phyloP scores from a whole-genome alignment of 345 rosid genomes.

The Camelina sativa region DNA sequence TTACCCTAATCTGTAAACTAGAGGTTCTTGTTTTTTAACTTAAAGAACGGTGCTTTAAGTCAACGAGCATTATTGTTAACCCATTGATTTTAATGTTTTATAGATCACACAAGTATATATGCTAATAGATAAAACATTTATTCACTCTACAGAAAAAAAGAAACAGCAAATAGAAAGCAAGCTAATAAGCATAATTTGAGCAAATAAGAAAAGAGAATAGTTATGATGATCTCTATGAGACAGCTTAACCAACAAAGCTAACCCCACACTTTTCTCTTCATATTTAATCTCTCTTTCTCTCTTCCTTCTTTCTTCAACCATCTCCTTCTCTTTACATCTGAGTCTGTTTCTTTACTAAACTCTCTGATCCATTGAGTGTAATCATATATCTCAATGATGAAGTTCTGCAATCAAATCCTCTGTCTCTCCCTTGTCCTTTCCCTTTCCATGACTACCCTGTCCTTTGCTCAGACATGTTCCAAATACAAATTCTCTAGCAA shows the following conservation, averaged over 20 bases:
- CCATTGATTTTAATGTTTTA: background rate
- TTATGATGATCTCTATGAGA: conserved; percentile 28
- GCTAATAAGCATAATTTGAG: conserved; percentile 13
- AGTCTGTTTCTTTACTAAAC: background rate
- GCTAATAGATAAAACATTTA: conserved; percentile 7
- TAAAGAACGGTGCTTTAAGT: background rate
- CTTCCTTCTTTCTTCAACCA: conserved; percentile 26
- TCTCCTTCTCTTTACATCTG: conserved; percentile 39
- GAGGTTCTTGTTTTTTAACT: conserved; percentile 1
- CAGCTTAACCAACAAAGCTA: conserved; percentile 47
- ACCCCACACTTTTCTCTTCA: conserved; percentile 34
- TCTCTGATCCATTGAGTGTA: conserved; percentile 11
- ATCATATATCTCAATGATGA: conserved; percentile 24
- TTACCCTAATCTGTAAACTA: background rate
- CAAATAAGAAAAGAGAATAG: background rate
- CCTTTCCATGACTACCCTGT: conserved; percentile 24
- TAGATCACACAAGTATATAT: background rate
- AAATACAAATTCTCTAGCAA: conserved; percentile 65
- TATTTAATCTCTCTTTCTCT: conserved; percentile 36
- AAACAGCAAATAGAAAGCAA: background rate
- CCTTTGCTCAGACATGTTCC: conserved; percentile 60
- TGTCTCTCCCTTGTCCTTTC: conserved; percentile 35
- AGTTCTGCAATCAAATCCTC: conserved; percentile 28
- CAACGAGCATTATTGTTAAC: conserved; percentile 25
- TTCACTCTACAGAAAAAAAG: background rate